These are phyloP conservation scores for Lactarius psammicola DNA, from an alignment of 768 basidiomycete genomes.

Conservation along the genomic window DNA sequence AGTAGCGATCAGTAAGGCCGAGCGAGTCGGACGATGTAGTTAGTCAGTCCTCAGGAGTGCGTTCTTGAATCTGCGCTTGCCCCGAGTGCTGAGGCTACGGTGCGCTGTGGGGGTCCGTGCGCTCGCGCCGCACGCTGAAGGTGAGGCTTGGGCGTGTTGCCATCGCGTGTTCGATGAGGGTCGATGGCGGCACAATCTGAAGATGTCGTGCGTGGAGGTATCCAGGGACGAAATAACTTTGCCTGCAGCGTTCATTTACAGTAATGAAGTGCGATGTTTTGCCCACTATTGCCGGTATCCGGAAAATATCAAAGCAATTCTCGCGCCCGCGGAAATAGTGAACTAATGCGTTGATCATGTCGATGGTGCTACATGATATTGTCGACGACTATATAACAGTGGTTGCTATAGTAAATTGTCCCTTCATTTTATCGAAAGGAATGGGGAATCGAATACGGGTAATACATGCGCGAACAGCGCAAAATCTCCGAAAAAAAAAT, in stretches of 20 bases:
- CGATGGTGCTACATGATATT: background rate
- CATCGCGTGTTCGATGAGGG: no score
- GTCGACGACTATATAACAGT: background rate
- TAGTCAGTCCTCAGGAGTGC: background rate
- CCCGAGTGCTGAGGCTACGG: no score
- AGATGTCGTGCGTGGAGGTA: background rate
- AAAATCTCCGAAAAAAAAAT: background rate
- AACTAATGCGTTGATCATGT: background rate
- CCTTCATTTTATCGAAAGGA: background rate
- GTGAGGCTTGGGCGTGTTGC: no score
- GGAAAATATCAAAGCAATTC: background rate
- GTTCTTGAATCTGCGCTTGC: background rate
- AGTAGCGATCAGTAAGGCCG: background rate
- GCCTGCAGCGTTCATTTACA: no score
- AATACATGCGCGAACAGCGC: background rate
- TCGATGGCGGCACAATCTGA: background rate
- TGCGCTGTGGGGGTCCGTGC: no score
- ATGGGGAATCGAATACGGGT: background rate
- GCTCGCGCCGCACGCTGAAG: background rate
- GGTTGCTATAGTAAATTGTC: background rate
- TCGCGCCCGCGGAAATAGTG: background rate
- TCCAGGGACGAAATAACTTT: no score
- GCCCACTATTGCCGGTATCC: background rate
- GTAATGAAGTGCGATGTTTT: background rate
- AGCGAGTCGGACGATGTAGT: background rate